Percentiles rank a stretch among this genome's conserved stretches.
Evolutionary conservation across 352 stramenopile species (phyloP).

Genomic region (Stephanocyclus meneghinianus): DNA sequence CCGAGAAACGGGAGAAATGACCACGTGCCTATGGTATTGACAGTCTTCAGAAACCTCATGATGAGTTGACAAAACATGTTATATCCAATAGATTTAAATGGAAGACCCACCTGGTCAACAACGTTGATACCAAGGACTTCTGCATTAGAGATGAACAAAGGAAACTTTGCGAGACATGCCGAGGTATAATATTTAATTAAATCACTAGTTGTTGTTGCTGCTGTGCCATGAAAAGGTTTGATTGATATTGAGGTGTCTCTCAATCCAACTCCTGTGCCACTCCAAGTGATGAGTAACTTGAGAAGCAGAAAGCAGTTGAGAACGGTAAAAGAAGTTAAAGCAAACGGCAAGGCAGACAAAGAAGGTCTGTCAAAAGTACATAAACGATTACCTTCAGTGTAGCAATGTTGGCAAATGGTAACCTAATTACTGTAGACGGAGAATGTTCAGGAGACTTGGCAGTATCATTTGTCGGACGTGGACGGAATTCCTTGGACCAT

Average conservation of each 20-base stretch:
- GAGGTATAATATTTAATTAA: slow-evolving; percentile 40
- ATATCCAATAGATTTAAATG: background rate
- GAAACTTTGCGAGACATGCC: slow-evolving; percentile 17
- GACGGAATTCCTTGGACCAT: slow-evolving; percentile 21
- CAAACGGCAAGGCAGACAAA: background rate
- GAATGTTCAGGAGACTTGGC: background rate
- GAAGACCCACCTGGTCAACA: slow-evolving; percentile 18
- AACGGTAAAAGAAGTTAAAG: background rate
- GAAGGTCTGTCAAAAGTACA: slow-evolving; percentile 2
- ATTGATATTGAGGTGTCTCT: slow-evolving; percentile 34
- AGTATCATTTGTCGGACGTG: slow-evolving; percentile 1
- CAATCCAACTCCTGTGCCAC: slow-evolving; percentile 2
- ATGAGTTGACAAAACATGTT: background rate
- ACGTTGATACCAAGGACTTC: slow-evolving; percentile 50
- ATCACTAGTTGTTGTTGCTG: slow-evolving; percentile 34
- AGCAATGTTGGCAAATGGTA: slow-evolving; percentile 36
- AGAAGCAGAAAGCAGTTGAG: background rate
- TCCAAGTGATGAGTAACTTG: slow-evolving; percentile 13
- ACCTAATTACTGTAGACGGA: slow-evolving; percentile 5
- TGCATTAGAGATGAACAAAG: slow-evolving; percentile 43
- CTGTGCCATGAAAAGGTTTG: slow-evolving; percentile 37
- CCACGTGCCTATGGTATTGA: slow-evolving; percentile 19
- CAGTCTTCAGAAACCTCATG: background rate
- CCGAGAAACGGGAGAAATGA: slow-evolving; percentile 29
- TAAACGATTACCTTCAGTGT: slow-evolving; percentile 37